phyloP scores from a whole-genome alignment of 2,329 filamentous ascomycete species.

The Elsinoe arachidis region DNA sequence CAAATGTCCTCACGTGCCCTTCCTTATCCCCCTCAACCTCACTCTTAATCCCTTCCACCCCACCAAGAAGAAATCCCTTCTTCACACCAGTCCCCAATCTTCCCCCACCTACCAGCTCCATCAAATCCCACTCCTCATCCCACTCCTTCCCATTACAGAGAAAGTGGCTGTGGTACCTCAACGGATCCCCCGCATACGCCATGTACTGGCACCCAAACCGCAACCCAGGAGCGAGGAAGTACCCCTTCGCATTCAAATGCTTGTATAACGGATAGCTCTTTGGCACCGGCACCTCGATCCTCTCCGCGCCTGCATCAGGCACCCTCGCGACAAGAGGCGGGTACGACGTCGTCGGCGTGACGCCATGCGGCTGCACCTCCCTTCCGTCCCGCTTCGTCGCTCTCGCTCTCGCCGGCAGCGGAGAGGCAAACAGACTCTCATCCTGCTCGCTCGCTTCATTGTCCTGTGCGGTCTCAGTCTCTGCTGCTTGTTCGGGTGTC shows the following conservation, averaged over 20 bases:
- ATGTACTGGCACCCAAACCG: constrained; percentile 93
- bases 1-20: constrained; percentile 58
- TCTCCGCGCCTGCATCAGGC: not conserved
- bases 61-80: constrained; percentile 85
- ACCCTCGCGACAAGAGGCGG: constrained; percentile 29
- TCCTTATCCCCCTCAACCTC: constrained; percentile 17
- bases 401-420: not conserved
- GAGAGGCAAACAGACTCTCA: not conserved
- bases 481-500: not conserved
- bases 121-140: constrained; percentile 75
- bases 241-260: constrained; percentile 68
- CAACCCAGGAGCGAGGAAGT: constrained; percentile 83
- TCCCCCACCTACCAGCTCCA: constrained; percentile 79
- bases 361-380: constrained; percentile 16
- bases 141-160: constrained; percentile 75
- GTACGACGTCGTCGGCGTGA: constrained; percentile 45
- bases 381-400: not conserved
- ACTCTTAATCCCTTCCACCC: constrained; percentile 38
- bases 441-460: not conserved
- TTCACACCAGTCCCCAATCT: constrained; percentile 89
- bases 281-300: constrained; percentile 26
- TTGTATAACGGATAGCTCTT: constrained; percentile 67
- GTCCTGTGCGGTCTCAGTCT: constrained; percentile 11
- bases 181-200: constrained; percentile 87
- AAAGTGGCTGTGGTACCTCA: constrained; percentile 94